phyloP scores from a whole-genome alignment of 257 asterid species.

The Linaria vulgaris region DNA sequence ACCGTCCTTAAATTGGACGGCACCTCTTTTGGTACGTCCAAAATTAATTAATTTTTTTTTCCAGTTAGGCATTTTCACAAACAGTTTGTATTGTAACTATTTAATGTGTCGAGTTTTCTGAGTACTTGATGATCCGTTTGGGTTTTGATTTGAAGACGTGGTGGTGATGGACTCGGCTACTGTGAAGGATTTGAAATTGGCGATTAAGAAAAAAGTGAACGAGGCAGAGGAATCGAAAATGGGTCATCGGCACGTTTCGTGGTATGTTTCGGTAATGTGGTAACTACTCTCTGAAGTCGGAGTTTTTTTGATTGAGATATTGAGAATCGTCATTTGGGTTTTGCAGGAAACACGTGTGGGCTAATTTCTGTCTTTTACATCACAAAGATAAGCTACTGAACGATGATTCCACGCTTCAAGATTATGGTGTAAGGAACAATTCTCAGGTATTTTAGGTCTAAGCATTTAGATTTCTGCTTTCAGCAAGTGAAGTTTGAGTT shows the following conservation, averaged over 20 bases:
- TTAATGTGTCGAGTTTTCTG: background rate
- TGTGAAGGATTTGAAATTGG: constrained; percentile 71
- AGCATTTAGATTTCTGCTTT: constrained; percentile 8
- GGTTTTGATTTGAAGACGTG: constrained; percentile 50
- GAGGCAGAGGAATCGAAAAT: constrained; percentile 72
- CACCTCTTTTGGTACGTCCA: constrained; percentile 63
- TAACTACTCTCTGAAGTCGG: background rate
- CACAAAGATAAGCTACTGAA: constrained; percentile 75
- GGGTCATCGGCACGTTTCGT: constrained; percentile 96
- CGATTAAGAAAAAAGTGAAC: constrained; percentile 59
- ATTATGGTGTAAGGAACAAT: constrained; percentile 66
- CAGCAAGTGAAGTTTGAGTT: too few relatives aligned
- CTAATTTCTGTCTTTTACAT: constrained; percentile 65
- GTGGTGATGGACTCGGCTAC: constrained; percentile 75
- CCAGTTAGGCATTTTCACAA: constrained; percentile 42
- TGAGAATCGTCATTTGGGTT: constrained; percentile 22
- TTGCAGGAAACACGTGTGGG: constrained; percentile 91
- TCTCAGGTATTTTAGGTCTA: constrained; percentile 56
- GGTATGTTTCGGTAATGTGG: constrained; percentile 39
- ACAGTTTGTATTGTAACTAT: constrained; percentile 22
- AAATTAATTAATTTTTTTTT: constrained; percentile 5
- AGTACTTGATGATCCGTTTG: constrained; percentile 11
- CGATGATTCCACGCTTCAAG: constrained; percentile 59
- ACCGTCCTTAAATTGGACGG: constrained; percentile 66
- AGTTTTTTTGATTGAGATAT: background rate